phyloP scores from a whole-genome alignment of 1,139 yeast genomes.

The Taiozyma sp. region DNA sequence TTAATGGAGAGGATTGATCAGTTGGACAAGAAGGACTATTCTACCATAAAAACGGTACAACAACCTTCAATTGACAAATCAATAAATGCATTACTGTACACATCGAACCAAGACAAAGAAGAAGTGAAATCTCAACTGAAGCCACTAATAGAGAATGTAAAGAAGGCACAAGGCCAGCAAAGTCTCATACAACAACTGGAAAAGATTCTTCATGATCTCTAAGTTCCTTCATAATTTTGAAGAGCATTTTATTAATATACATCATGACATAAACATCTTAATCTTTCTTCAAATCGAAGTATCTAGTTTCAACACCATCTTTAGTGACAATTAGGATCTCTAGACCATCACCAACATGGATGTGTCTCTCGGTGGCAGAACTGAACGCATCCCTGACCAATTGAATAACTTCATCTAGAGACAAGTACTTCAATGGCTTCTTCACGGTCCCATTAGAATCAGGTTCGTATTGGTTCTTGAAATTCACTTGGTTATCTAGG shows the following conservation, averaged over 20 bases:
- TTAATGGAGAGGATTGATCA: conserved; percentile 19
- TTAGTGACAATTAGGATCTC: conserved; percentile 89
- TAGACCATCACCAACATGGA: conserved; percentile 95
- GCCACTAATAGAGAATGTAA: conserved; percentile 11
- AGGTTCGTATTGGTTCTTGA: conserved; percentile 87
- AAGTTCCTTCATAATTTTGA: not conserved
- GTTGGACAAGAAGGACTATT: conserved; percentile 10
- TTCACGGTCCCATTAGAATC: conserved; percentile 64
- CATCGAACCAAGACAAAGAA: conserved; percentile 1
- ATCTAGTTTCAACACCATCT: conserved; percentile 85
- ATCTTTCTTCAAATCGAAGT: conserved; percentile 85
- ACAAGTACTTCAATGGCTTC: conserved; percentile 56
- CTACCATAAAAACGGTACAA: not conserved
- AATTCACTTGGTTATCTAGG: conserved; percentile 93
- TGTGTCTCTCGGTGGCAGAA: conserved; percentile 97
- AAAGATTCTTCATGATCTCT: not conserved
- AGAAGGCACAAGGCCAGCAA: conserved; percentile 2
- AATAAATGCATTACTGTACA: not conserved
- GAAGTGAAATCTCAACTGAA: conserved; percentile 5
- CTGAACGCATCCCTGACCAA: conserved; percentile 91
- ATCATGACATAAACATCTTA: conserved; percentile 24
- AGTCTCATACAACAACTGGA: conserved; percentile 16
- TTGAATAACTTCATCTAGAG: conserved; percentile 79
- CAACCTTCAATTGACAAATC: not conserved
- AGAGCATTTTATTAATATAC: not conserved